Conservation (phyloP, 1,139 yeast species). For the Casaregolazyma suthepensis region DNA sequence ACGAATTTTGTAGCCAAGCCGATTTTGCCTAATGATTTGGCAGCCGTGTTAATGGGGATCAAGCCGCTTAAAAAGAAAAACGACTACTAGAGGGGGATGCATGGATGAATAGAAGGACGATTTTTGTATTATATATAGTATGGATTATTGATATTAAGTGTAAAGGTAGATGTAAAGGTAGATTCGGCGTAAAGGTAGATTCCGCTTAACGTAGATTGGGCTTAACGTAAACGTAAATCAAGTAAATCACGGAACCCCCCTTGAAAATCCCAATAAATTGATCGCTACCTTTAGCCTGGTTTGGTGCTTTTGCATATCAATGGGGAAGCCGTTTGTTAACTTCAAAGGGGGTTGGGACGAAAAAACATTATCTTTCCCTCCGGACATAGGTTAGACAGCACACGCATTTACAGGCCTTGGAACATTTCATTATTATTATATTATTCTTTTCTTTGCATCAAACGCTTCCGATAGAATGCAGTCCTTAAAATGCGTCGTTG, state of each 20-base stretch:
- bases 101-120: background rate
- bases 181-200: no score
- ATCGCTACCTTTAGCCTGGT: background rate
- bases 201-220: no score
- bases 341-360: background rate
- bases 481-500: constrained; percentile 92
- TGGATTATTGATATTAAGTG: no score
- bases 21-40: constrained; percentile 44
- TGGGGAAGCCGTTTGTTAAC: background rate
- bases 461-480: constrained; percentile 43
- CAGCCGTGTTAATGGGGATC: constrained; percentile 28
- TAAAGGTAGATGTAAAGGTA: no score
- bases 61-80: constrained; percentile 16
- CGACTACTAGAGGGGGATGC: background rate
- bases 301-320: background rate
- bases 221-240: no score
- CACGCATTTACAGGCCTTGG: background rate
- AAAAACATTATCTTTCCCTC: background rate
- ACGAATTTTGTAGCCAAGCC: constrained; percentile 53
- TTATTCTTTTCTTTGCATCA: background rate
- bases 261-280: background rate
- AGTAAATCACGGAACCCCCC: background rate
- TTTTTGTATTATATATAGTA: background rate
- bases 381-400: background rate
- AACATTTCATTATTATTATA: background rate